Evolutionary conservation across 2,329 filamentous ascomycete species (phyloP).

Genomic region (Diaporthe citriasiana): DNA sequence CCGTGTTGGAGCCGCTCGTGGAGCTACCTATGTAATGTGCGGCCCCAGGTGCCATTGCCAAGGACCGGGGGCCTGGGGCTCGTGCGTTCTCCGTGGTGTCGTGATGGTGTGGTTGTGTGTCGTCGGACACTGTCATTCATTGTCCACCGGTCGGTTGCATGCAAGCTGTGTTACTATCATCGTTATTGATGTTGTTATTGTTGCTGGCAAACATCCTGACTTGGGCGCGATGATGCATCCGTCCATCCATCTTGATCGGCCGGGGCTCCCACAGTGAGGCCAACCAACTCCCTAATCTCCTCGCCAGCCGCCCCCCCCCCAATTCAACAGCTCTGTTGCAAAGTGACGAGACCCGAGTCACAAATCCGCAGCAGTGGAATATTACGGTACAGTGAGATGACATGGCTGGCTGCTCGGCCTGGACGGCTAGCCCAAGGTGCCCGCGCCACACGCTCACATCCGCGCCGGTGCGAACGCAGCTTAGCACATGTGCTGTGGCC

Average conservation of each 20-base stretch:
- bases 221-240: background rate
- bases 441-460: conserved; percentile 8
- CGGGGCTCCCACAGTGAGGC: too few species aligned
- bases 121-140: conserved; percentile 6
- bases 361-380: background rate
- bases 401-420: background rate
- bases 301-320: background rate
- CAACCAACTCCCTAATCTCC: background rate
- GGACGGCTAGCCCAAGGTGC: background rate
- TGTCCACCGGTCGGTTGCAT: conserved; percentile 9
- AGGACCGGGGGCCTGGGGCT: conserved; percentile 11
- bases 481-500: too few species aligned
- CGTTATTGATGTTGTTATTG: background rate
- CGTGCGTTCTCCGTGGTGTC: background rate
- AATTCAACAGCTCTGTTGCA: too few species aligned
- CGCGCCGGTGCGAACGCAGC: background rate
- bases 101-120: conserved; percentile 1
- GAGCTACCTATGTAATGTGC: conserved; percentile 23
- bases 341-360: too few species aligned
- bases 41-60: conserved; percentile 18
- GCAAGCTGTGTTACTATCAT: background rate
- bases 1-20: conserved; percentile 22
- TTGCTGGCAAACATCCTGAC: background rate
- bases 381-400: conserved; percentile 14
- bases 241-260: too few species aligned